Evolutionary conservation across 169 alveolate genomes (phyloP).

Genomic region (Plasmodium falciparum): DNA sequence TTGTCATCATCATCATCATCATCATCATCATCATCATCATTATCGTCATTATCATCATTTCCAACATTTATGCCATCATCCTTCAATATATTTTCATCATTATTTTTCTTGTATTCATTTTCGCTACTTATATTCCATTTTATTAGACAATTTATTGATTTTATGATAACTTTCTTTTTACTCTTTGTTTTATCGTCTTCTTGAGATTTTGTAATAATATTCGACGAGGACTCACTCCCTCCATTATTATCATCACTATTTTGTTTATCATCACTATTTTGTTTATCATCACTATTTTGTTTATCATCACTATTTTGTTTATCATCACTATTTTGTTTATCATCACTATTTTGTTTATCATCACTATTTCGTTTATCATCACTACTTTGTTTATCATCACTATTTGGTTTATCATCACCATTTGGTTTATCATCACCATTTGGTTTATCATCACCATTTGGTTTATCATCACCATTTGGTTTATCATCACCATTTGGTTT

Average conservation of each 20-base stretch:
- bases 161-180: slow-evolving; percentile 1
- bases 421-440: no score
- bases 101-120: slow-evolving; percentile 13
- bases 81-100: slow-evolving; percentile 3
- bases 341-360: not conserved
- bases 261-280: not conserved
- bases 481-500: not conserved
- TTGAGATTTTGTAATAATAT: not conserved
- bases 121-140: slow-evolving; percentile 52
- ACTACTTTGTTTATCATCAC: not conserved
- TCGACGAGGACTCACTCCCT: no score
- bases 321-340: not conserved
- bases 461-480: not conserved
- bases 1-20: slow-evolving; percentile 13
- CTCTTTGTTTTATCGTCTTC: not conserved
- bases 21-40: slow-evolving; percentile 4
- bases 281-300: not conserved
- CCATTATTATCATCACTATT: no score
- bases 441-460: not conserved
- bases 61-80: not conserved
- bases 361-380: not conserved
- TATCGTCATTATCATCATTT: not conserved
- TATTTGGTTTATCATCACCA: not conserved
- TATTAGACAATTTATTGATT: slow-evolving; percentile 56
- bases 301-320: not conserved